Base-by-base conservation (phyloP, 352 stramenopile species). In the Globisporangium uncinulatum region DNA sequence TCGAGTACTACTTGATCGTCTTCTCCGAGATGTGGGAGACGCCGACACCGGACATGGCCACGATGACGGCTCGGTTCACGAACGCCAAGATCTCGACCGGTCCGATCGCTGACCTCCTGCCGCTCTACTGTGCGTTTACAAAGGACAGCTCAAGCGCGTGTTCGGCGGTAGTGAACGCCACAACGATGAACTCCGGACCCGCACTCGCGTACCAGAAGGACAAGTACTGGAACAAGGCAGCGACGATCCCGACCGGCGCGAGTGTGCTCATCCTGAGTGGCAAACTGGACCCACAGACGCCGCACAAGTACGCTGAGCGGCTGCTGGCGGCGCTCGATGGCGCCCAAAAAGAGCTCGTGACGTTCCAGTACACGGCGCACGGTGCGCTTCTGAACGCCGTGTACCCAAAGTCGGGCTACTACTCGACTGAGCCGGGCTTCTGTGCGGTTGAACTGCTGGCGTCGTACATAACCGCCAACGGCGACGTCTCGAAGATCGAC, bases 1-100 rank as follows among this genome's bases (percentile, higher is more conserved):
- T 83, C 15, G 61, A 80, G 6, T 76, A 84, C 52, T 65, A 83
- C 42, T 59, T 83, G n/a, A 63, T 86, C 15, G 65, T 71, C 5
- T 77, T 71, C 50, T 84, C 73, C 1, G 76, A 86, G 46, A 77
- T 83, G 61, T 86, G 74, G 71, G 71, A 80, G 17, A 65, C 15
- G 13, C 76, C 76, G 0, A 43, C 72, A 47, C 63, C 63, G 6
- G 57, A 48, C 4, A 17, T 54, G 1, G 1, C 32, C 6, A 52
- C 56, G 3, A 66, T 84, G 56, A n/a, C 54, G 0, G 20, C 48
- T 7, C 46, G 64, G 0, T 82, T 75, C 51, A 70, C 59, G 6
- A 53, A 67, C 37, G 44, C 63, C 2, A 52, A 31, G 6, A 55
- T 76, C 5, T 59, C 52, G 14, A 70, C 61, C 41, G 69, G 65